phyloP scores from a whole-genome alignment of 495 filamentous ascomycete genomes.

The Podospora pseudoanserina region DNA sequence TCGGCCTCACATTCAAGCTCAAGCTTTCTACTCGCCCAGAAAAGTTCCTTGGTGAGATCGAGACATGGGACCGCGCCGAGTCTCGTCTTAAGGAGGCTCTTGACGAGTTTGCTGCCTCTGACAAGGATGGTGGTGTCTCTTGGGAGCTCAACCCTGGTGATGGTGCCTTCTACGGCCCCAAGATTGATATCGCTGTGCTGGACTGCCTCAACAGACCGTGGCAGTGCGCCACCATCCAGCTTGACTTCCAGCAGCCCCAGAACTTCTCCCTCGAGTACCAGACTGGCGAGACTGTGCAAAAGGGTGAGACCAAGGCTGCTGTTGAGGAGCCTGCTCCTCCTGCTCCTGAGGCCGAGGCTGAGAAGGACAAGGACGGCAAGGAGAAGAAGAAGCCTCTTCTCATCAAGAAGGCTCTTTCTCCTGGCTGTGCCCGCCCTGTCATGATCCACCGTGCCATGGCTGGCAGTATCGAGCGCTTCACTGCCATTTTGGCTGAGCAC shows the following conservation, averaged over 20 bases:
- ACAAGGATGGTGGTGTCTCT: conserved; percentile 51
- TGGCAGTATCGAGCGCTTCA: conserved; percentile 90
- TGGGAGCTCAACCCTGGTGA: conserved; percentile 93
- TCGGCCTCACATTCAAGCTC: conserved; percentile 94
- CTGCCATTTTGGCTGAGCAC: conserved; percentile 89
- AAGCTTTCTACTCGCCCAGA: conserved; percentile 94
- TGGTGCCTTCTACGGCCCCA: conserved; percentile 94
- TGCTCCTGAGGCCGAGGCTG: conserved; percentile 33
- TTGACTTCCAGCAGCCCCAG: conserved; percentile 90
- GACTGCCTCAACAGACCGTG: conserved; percentile 42
- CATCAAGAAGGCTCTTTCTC: conserved; percentile 49
- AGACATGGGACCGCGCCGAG: conserved; percentile 87
- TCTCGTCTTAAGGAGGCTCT: conserved; percentile 70
- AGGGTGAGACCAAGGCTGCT: conserved; percentile 31
- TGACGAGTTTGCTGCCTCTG: conserved; percentile 62
- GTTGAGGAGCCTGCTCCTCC: conserved; percentile 32
- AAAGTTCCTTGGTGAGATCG: conserved; percentile 80
- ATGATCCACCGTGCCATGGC: conserved; percentile 97
- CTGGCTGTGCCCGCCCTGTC: conserved; percentile 84
- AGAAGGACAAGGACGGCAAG: conserved; percentile 34
- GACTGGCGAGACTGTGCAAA: conserved; percentile 54
- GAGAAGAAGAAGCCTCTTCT: conserved; percentile 33
- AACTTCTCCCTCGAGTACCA: conserved; percentile 44
- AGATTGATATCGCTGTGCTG: conserved; percentile 71
- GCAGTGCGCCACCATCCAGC: conserved; percentile 95